Base-by-base conservation (phyloP, 1,139 yeast genomes). In the Geotrichum phurueaensis region DNA sequence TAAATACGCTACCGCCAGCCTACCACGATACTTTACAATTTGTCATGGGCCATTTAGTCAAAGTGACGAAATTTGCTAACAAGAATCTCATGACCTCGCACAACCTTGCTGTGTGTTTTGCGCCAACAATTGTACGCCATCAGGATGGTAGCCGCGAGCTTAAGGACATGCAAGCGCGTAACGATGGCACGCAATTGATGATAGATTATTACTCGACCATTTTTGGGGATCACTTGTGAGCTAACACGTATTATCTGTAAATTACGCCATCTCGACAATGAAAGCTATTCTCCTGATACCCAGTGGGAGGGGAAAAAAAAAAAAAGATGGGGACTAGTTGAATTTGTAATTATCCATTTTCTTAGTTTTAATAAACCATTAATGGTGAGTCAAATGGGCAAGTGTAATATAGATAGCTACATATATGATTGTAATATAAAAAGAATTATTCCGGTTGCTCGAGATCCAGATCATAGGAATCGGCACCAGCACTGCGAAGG, bases 51-150 rank as follows among this genome's bases (percentile, higher is more conserved):
- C 99, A 94, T 76, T 78, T 94, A 65, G 64, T 66, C 55, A 63
- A 63, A 49, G 75, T 75, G 29, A 67, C 71, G 22, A 56, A 61
- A 48, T 67, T 67, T 54, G 66, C 73, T 29, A 66, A 64, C n/a
- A 51, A 58, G 20, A 77, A 81, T 54, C 75, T 81, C 63, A 94
- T 94, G 99, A 89, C 83, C 39, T 77, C 82, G 66, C 84, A 85
- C 72, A 91, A 94, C 68, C 75, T 94, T 62, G 87, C 97, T 0
- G 92, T 95, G 56, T 97, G 94, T 18, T 92, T 94, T 78, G 97
- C 98, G 0, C 98, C 99, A 1, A 91, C 98, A 2, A 77, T 94
- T 57, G 87, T 91, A 0, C 79, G 97, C 63, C 96, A 90, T 67
- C 78, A 79, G 64, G 81, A 85, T 29, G 96, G 96, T 3, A 90